phyloP scores from a whole-genome alignment of 441 rosid genomes.

The Mallotus japonicus region DNA sequence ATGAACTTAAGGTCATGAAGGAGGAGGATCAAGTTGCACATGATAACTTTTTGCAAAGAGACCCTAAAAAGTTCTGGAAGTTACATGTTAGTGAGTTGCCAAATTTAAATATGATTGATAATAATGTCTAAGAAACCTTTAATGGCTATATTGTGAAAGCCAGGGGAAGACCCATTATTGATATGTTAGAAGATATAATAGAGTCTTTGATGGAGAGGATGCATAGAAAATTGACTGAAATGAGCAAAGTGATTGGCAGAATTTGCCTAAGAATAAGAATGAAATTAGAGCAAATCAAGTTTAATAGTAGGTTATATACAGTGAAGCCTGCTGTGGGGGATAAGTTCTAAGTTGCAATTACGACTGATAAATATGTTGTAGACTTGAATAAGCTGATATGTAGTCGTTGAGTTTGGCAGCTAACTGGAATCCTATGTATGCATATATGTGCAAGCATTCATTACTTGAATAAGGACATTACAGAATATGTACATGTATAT shows the following conservation, averaged over 20 bases:
- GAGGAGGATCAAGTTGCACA: neutral
- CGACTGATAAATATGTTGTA: no score
- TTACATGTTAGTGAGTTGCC: fast-evolving
- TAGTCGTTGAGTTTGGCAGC: no score
- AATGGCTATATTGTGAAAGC: neutral
- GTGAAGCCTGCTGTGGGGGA: no score
- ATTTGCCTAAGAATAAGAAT: neutral
- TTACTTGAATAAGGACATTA: no score
- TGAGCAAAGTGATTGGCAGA: neutral
- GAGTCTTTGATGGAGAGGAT: neutral
- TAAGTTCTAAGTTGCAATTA: no score
- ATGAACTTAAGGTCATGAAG: neutral
- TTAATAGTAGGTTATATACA: no score
- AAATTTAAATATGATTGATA: neutral
- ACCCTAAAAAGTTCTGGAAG: neutral
- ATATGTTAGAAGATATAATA: neutral
- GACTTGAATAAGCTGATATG: no score
- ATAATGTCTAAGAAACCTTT: neutral
- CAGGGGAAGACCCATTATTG: neutral
- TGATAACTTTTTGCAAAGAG: neutral
- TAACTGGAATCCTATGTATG: no score
- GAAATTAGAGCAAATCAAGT: no score
- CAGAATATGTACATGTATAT: no score
- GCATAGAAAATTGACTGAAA: neutral
- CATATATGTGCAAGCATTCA: no score